Conservation (phyloP, 106 monocot genomes). For the Dioscorea alata region DNA sequence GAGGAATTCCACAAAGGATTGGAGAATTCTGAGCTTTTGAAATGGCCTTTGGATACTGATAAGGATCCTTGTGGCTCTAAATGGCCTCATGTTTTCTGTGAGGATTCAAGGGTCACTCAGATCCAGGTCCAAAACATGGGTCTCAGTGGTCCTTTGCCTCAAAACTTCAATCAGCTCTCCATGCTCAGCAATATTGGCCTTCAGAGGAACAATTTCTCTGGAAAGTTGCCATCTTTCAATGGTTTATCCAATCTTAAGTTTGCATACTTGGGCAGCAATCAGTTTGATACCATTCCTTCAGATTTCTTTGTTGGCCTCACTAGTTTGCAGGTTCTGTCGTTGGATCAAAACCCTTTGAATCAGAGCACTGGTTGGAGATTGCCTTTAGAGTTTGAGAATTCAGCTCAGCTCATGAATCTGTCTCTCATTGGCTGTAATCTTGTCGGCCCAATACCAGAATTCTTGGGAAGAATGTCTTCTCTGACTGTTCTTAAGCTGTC, state of each 20-base stretch:
- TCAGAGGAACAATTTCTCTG: slow-evolving; percentile 62
- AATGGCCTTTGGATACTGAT: slow-evolving; percentile 27
- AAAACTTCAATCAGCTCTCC: slow-evolving; percentile 49
- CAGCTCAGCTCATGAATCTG: slow-evolving; percentile 37
- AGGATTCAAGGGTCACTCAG: slow-evolving; percentile 38
- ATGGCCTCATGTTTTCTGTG: slow-evolving; percentile 60
- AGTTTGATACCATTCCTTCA: slow-evolving; percentile 56
- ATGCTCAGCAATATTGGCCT: slow-evolving; percentile 55
- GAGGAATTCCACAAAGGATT: slow-evolving; percentile 43
- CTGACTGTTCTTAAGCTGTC: slow-evolving; percentile 37
- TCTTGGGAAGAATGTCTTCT: slow-evolving; percentile 37
- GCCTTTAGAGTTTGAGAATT: slow-evolving; percentile 31
- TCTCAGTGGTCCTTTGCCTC: slow-evolving; percentile 47
- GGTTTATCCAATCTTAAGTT: slow-evolving; percentile 50
- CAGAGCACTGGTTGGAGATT: slow-evolving; percentile 48
- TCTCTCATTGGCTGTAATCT: slow-evolving; percentile 37
- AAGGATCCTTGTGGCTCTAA: slow-evolving; percentile 59
- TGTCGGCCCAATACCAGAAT: slow-evolving; percentile 52
- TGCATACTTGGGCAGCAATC: slow-evolving; percentile 47
- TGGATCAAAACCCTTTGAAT: slow-evolving; percentile 60
- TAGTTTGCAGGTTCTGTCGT: slow-evolving; percentile 40
- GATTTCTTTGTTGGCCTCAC: slow-evolving; percentile 70
- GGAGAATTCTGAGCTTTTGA: slow-evolving; percentile 45
- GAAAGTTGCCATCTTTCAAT: slow-evolving; percentile 56
- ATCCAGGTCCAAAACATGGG: slow-evolving; percentile 55